Conservation (phyloP, 345 rosid species). For the Aethionema arabicum region DNA sequence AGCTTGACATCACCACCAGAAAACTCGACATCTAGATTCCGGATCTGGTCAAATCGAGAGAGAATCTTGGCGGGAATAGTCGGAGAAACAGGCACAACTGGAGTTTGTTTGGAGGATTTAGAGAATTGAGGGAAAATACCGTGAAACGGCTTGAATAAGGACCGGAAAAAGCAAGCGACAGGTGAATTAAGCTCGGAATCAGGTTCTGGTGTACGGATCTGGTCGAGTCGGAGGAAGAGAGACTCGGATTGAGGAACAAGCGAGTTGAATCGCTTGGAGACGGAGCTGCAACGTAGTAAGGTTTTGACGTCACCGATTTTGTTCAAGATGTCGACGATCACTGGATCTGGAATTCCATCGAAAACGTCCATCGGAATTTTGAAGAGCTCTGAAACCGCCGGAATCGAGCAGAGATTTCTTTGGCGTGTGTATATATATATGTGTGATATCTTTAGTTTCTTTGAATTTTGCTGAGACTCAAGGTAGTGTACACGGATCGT, state of each 20-base stretch:
- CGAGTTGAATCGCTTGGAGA: slow-evolving; percentile 35
- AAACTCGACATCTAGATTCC: slow-evolving; percentile 21
- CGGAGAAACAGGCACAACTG: slow-evolving; percentile 7
- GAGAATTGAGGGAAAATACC: slow-evolving; percentile 23
- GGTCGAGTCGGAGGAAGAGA: slow-evolving; percentile 29
- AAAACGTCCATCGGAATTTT: slow-evolving; percentile 29
- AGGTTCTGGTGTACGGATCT: not conserved
- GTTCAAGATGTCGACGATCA: slow-evolving; percentile 35
- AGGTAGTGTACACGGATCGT: slow-evolving; percentile 3
- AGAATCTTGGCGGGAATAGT: slow-evolving; percentile 28
- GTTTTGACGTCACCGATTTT: slow-evolving; percentile 37
- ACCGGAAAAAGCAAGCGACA: slow-evolving; percentile 9
- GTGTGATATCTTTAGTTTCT: not conserved
- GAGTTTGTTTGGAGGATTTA: slow-evolving; percentile 28
- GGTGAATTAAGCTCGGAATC: slow-evolving; percentile 12
- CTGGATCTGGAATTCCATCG: slow-evolving; percentile 34
- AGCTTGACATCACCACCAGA: slow-evolving; percentile 17
- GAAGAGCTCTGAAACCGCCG: not conserved
- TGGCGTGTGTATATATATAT: not conserved
- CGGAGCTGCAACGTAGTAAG: slow-evolving; percentile 29
- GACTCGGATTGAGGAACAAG: slow-evolving; percentile 34
- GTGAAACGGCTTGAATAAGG: slow-evolving; percentile 22
- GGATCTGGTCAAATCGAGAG: slow-evolving; percentile 22
- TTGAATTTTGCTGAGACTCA: slow-evolving; percentile 18
- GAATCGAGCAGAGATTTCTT: not conserved